A percentile compares a stretch with the other conserved stretches of the same genome.
Conservation (phyloP, 202 grass and related monocot species). For the Eragrostis tef region DNA sequence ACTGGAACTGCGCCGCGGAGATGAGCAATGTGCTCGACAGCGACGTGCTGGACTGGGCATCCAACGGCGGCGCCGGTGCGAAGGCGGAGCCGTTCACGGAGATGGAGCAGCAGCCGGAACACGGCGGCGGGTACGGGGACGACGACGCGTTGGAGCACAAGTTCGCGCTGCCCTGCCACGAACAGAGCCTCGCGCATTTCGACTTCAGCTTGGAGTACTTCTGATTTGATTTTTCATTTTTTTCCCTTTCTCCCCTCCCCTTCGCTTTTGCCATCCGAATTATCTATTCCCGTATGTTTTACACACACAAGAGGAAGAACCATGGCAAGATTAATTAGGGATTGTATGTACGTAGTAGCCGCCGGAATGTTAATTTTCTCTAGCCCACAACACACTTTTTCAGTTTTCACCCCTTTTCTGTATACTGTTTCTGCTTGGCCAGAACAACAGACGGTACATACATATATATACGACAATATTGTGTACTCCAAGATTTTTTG, state of each 20-base stretch:
- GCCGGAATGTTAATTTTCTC: constrained; percentile 34
- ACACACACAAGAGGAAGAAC: constrained; percentile 34
- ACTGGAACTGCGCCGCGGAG: constrained; percentile 66
- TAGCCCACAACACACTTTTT: constrained; percentile 10
- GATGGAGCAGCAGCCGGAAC: constrained; percentile 46
- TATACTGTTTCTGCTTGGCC: constrained; percentile 44
- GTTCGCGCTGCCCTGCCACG: constrained; percentile 56
- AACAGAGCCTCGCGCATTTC: constrained; percentile 55
- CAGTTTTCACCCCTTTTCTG: neutral
- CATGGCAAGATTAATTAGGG: constrained; percentile 40
- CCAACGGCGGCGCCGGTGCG: neutral
- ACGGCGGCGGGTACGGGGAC: neutral
- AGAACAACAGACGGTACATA: constrained; percentile 36
- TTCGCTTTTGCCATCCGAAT: constrained; percentile 24
- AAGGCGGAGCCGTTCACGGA: constrained; percentile 50
- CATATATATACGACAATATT: constrained; percentile 25
- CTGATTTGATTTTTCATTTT: neutral
- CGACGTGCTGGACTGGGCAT: constrained; percentile 63
- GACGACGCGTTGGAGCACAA: constrained; percentile 52
- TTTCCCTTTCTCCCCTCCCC: too few species aligned
- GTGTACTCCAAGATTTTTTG: constrained; percentile 27
- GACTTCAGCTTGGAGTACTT: constrained; percentile 63
- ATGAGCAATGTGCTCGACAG: constrained; percentile 54
- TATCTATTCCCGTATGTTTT: constrained; percentile 30
- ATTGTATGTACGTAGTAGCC: constrained; percentile 38